phyloP scores from a whole-genome alignment of 23 red algal genomes.

The Cyanidioschyzon merolae region DNA sequence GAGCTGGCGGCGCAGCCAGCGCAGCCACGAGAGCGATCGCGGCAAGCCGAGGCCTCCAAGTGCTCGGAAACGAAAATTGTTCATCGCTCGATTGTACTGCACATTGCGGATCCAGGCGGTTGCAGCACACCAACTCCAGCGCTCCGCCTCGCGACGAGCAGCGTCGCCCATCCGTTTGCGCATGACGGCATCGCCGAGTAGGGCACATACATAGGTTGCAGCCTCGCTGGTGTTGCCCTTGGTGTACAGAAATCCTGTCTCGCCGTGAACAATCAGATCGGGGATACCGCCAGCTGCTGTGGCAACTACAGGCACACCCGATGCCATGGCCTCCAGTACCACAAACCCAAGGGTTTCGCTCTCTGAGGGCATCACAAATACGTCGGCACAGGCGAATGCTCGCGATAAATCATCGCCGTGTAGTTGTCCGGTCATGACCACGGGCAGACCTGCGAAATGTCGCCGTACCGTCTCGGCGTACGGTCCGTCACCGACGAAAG shows the following conservation, averaged over 20 bases:
- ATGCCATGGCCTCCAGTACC: slow-evolving; percentile 80
- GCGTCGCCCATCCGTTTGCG: slow-evolving; percentile 31
- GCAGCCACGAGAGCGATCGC: slow-evolving; percentile 62
- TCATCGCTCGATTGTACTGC: slow-evolving; percentile 68
- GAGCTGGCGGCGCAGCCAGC: slow-evolving; percentile 63
- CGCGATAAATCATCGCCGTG: slow-evolving; percentile 56
- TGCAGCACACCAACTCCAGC: slow-evolving; percentile 74
- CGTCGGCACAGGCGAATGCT: slow-evolving; percentile 83
- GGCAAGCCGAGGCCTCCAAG: slow-evolving; percentile 62
- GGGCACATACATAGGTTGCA: slow-evolving; percentile 18
- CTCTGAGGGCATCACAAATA: slow-evolving; percentile 97
- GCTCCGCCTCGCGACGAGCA: slow-evolving; percentile 52
- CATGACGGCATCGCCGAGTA: slow-evolving; percentile 32
- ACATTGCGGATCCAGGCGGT: slow-evolving; percentile 73
- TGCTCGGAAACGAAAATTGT: slow-evolving; percentile 70
- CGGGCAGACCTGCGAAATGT: slow-evolving; percentile 34
- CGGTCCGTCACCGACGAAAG: slow-evolving; percentile 86
- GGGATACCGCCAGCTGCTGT: slow-evolving; percentile 74
- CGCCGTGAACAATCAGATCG: slow-evolving; percentile 51
- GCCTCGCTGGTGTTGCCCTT: slow-evolving; percentile 40
- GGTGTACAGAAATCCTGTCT: slow-evolving; percentile 63
- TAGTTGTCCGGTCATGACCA: slow-evolving; percentile 63
- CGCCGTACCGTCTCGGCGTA: slow-evolving; percentile 36
- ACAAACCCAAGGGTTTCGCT: slow-evolving; percentile 95
- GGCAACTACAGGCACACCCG: slow-evolving; percentile 84